A percentile compares a stretch with the other conserved stretches of the same genome.
These are phyloP conservation scores for Acanthamoeba sp. DNA, from an alignment of 208 protist genomes.

Conservation along the genomic window DNA sequence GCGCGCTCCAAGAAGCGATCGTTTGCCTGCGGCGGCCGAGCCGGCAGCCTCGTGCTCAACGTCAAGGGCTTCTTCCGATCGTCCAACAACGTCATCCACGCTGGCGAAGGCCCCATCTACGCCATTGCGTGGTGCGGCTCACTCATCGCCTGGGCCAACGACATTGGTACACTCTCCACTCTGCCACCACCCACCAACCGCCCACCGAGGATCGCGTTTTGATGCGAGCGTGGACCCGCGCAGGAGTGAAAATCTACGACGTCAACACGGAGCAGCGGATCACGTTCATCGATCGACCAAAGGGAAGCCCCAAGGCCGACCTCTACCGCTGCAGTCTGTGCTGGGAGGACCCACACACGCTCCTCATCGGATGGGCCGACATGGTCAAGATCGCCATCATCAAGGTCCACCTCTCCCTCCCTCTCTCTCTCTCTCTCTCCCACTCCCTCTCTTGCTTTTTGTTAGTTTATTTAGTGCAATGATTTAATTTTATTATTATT, in stretches of 20 bases:
- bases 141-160: slow-evolving; percentile 92
- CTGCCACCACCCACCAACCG: not conserved
- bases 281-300: slow-evolving; percentile 87
- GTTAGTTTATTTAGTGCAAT: not conserved
- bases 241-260: slow-evolving; percentile 89
- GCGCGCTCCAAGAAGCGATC: slow-evolving; percentile 80
- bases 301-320: slow-evolving; percentile 81
- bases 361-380: slow-evolving; percentile 93
- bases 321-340: slow-evolving; percentile 86
- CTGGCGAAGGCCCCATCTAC: slow-evolving; percentile 89
- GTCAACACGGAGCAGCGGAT: slow-evolving; percentile 86
- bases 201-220: too few species aligned
- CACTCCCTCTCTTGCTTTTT: not conserved
- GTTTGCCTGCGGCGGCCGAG: slow-evolving; percentile 88
- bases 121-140: slow-evolving; percentile 86
- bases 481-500: not conserved
- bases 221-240: too few species aligned
- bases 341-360: slow-evolving; percentile 84
- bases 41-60: slow-evolving; percentile 88
- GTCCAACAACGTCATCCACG: slow-evolving; percentile 89
- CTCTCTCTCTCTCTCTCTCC: too few species aligned
- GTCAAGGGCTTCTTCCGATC: slow-evolving; percentile 86
- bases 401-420: slow-evolving; percentile 31
- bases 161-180: slow-evolving; percentile 75
- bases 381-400: slow-evolving; percentile 87